Conservation (phyloP, 2,329 filamentous ascomycete genomes). For the Pyrenophora tritici-repentis region DNA sequence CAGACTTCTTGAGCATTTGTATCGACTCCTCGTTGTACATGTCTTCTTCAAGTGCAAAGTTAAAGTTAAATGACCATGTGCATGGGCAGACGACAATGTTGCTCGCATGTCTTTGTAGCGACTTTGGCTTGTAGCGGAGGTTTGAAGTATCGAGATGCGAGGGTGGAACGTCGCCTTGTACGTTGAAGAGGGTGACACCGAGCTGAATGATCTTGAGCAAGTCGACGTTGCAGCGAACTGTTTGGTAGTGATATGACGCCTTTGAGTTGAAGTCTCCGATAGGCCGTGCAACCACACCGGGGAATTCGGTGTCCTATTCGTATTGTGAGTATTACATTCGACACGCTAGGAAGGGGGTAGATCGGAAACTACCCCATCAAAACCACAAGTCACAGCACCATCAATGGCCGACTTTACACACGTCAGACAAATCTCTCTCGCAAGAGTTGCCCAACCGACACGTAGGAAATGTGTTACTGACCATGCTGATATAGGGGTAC, state of each 20-base stretch:
- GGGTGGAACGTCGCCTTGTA: conserved; percentile 85
- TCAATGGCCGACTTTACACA: conserved; percentile 11
- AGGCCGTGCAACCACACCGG: conserved; percentile 92
- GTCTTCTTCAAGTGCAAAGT: conserved; percentile 90
- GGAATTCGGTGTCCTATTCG: conserved; percentile 89
- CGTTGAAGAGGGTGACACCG: conserved; percentile 89
- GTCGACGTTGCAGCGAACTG: conserved; percentile 94
- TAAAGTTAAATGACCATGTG: conserved; percentile 99
- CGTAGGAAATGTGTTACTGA: conserved; percentile 55
- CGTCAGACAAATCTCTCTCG: conserved; percentile 14
- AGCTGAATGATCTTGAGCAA: conserved; percentile 97
- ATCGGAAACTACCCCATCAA: conserved; percentile 14
- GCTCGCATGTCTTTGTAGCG: conserved; percentile 56
- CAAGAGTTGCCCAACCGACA: conserved; percentile 3
- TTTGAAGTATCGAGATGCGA: conserved; percentile 62
- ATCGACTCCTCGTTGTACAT: conserved; percentile 98
- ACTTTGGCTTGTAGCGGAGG: conserved; percentile 50
- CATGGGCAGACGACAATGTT: conserved; percentile 72
- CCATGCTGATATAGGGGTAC: conserved; percentile 97
- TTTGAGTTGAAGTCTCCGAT: conserved; percentile 95
- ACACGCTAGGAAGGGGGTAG: neutral
- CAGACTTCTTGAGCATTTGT: conserved; percentile 83
- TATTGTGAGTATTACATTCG: conserved; percentile 20
- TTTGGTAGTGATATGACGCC: conserved; percentile 98
- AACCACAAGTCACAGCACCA: conserved; percentile 1